A percentile compares a stretch with the other conserved stretches of the same genome.
These are phyloP conservation scores for Clarireedia paspali DNA, from an alignment of 2,329 filamentous ascomycete genomes.

Conservation along the genomic window DNA sequence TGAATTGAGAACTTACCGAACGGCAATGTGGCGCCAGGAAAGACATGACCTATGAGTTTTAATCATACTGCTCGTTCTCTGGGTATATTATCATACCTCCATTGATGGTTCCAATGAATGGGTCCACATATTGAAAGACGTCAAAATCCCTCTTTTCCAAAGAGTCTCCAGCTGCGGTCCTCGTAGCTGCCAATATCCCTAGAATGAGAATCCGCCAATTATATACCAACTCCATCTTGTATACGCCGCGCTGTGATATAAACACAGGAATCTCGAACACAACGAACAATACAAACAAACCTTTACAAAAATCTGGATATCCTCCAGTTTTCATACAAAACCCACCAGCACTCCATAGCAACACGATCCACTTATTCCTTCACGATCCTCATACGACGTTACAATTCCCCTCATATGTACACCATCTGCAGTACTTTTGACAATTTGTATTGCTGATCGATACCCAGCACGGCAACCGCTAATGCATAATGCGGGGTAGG, in stretches of 20 bases:
- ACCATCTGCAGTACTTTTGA: background rate
- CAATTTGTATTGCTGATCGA: background rate
- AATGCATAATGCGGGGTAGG: constrained; percentile 2
- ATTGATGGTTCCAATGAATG: constrained; percentile 46
- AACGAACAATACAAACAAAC: background rate
- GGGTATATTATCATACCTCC: constrained; percentile 32
- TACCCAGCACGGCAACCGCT: background rate
- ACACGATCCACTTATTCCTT: background rate
- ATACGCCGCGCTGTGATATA: background rate
- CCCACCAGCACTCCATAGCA: background rate
- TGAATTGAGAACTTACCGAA: constrained; percentile 31
- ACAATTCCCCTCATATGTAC: constrained; percentile 2
- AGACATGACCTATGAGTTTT: constrained; percentile 36
- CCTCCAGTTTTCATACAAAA: background rate
- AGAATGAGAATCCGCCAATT: background rate
- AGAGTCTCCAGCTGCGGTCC: background rate
- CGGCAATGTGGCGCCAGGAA: constrained; percentile 46
- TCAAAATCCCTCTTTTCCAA: constrained; percentile 21
- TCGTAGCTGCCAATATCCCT: background rate
- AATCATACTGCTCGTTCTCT: too few relatives aligned
- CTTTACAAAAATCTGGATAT: background rate
- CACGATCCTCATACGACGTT: constrained; percentile 2
- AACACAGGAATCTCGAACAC: too few relatives aligned
- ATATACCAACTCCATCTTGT: background rate
- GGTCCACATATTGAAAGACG: constrained; percentile 38